phyloP scores from a whole-genome alignment of 139 green algal species.

The Zygnema circumcarinatum region DNA sequence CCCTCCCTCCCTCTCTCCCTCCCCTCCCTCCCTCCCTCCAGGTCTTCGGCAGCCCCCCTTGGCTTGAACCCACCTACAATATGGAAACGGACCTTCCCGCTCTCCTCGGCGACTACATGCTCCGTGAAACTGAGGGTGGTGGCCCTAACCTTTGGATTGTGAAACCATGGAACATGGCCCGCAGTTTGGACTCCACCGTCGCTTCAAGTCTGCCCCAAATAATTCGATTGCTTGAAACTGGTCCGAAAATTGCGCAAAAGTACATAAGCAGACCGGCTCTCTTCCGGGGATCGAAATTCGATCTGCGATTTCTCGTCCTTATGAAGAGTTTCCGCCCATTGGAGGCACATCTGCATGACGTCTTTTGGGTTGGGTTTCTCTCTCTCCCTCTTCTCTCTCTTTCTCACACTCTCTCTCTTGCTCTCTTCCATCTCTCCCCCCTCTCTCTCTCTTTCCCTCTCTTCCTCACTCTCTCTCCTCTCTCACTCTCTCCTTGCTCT shows the following conservation, averaged over 20 bases:
- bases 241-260: slow-evolving; percentile 58
- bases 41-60: slow-evolving; percentile 32
- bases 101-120: slow-evolving; percentile 37
- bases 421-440: neutral
- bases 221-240: slow-evolving; percentile 54
- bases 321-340: slow-evolving; percentile 27
- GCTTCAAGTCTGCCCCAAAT: slow-evolving; percentile 12
- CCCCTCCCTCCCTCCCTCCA: neutral
- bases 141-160: slow-evolving; percentile 55
- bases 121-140: neutral
- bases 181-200: slow-evolving; percentile 51
- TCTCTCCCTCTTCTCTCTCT: neutral
- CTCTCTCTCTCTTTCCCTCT: neutral
- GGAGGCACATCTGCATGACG: slow-evolving; percentile 34
- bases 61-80: slow-evolving; percentile 54
- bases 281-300: slow-evolving; percentile 46
- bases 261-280: slow-evolving; percentile 54
- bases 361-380: slow-evolving; percentile 48
- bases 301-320: slow-evolving; percentile 54
- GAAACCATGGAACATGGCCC: slow-evolving; percentile 61
- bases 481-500: neutral
- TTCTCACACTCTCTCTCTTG: neutral
- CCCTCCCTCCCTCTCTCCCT: slow-evolving; percentile 20
- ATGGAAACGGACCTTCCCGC: slow-evolving; percentile 41
- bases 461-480: neutral